phyloP scores from a whole-genome alignment of 768 basidiomycete genomes.

The Tricholoma furcatifolium region DNA sequence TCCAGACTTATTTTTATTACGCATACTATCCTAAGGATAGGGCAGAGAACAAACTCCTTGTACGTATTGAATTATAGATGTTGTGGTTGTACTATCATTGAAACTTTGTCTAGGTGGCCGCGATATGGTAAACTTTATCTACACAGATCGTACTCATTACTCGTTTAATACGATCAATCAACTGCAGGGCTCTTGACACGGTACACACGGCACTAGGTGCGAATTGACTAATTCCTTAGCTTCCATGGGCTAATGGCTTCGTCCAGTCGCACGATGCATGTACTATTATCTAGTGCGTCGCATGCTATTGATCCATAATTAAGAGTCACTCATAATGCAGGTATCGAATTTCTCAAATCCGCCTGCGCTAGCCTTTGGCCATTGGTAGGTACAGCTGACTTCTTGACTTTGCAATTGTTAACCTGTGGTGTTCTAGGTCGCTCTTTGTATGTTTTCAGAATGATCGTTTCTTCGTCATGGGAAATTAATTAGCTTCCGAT shows the following conservation, averaged over 20 bases:
- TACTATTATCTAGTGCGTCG: conserved; percentile 36
- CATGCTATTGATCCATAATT: background rate
- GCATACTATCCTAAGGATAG: conserved; percentile 31
- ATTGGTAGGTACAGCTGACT: conserved; percentile 29
- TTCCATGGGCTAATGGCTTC: background rate
- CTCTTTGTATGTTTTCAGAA: conserved; percentile 28
- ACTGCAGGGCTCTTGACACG: conserved; percentile 28
- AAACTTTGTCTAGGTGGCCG: conserved; percentile 21
- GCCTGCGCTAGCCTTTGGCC: conserved; percentile 28
- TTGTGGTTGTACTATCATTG: background rate
- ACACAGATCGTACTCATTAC: background rate
- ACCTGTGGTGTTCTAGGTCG: conserved; percentile 24
- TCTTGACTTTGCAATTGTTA: background rate
- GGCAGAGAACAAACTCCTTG: conserved; percentile 23
- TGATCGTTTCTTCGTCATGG: background rate
- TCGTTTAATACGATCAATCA: background rate
- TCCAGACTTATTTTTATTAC: conserved; percentile 34
- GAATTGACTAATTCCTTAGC: background rate
- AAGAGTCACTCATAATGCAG: conserved; percentile 14
- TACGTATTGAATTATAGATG: conserved; percentile 6
- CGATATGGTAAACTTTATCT: conserved; percentile 24
- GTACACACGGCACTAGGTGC: conserved; percentile 29
- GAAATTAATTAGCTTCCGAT: background rate
- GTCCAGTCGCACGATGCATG: conserved; percentile 29
- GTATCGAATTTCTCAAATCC: conserved; percentile 37